These are phyloP conservation scores for Phaeolepiota aurea DNA, from an alignment of 768 basidiomycete species.

Conservation along the genomic window DNA sequence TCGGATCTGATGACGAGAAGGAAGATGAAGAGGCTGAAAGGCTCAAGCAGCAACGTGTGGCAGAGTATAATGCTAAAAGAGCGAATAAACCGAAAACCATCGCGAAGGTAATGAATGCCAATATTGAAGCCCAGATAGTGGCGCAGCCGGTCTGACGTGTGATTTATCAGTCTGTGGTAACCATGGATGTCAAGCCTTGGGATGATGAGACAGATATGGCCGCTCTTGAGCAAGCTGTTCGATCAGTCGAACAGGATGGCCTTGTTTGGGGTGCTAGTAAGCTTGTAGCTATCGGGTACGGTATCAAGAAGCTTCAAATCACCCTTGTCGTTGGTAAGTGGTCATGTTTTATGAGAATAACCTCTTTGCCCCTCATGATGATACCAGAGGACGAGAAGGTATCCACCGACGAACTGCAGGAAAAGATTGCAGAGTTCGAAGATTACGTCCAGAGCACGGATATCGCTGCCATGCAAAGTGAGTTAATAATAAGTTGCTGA, in stretches of 20 bases:
- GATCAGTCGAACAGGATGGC: conserved; percentile 82
- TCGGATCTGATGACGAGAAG: conserved; percentile 73
- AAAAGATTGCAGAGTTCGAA: conserved; percentile 77
- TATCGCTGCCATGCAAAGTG: conserved; percentile 91
- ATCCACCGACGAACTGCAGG: conserved; percentile 89
- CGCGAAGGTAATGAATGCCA: conserved; percentile 70
- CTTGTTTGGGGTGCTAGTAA: conserved; percentile 95
- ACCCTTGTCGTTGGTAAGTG: conserved; percentile 49
- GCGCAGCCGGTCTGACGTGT: conserved; percentile 5
- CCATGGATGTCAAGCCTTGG: conserved; percentile 98
- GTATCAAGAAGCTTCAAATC: conserved; percentile 86
- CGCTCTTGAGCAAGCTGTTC: conserved; percentile 73
- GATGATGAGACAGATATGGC: conserved; percentile 98
- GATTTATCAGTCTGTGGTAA: conserved; percentile 79
- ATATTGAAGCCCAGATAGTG: too few relatives aligned
- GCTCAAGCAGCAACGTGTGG: conserved; percentile 88
- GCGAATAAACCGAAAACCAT: conserved; percentile 80
- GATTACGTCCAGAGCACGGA: conserved; percentile 90
- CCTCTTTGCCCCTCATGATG: conserved; percentile 1
- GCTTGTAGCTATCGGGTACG: conserved; percentile 86
- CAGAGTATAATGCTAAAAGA: conserved; percentile 90
- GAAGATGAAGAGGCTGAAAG: conserved; percentile 81
- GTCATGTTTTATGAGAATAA: not conserved
- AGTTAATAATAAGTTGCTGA: conserved; percentile 12
- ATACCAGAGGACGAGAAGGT: conserved; percentile 95